Evolutionary conservation across 371 early-diverging fungal genomes (phyloP), one percentile per base, ranked within the genome.

Genomic region (Dentiscutata heterogama): DNA sequence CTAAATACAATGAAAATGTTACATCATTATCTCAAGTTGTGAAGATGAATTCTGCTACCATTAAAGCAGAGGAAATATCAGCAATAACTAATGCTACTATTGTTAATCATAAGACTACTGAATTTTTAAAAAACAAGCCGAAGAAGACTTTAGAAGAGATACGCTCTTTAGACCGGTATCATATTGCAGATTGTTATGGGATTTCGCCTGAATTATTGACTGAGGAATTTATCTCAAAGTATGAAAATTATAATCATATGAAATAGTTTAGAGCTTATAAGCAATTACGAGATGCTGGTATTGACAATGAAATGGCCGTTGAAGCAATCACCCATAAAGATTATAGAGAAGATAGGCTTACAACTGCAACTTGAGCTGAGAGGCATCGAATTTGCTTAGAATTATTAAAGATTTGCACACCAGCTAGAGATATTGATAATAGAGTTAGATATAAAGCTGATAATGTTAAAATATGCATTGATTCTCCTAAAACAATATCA

Each of bases 21-120:
- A 22, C 61, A 31, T 13, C 63, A 61, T 77, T 74, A 53, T 22
- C 74, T 56, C 3, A 51, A 74, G 53, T 54, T 53, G 46, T 77
- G 18, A 77, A 77, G 46, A 63, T 0, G 5, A 20, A n/a, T 77
- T 63, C 25, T 0, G 5, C 42, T 6, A 27, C 22, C n/a, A 77
- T 77, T 77, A 77, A 77, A 77, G 78, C 78, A 58, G 78, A 77
- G 46, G 78, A 77, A 39, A 77, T 63, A 22, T 27, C 77, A 64
- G 64, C 61, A 13, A n/a, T 77, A 13, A 16, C 78, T 25, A 77
- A 77, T 77, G 63, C 64, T 46, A 77, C 11, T 77, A 77, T 77
- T 77, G 0, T 77, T n/a, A 22, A 77, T 64, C 63, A 39, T 27
- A 63, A 77, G 14, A 77, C 46, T 20, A 50, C 50, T 16, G 78